Evolutionary conservation across 306 rosid genomes (phyloP), one percentile per base, ranked within the genome.

Genomic region (Malus asiatica): DNA sequence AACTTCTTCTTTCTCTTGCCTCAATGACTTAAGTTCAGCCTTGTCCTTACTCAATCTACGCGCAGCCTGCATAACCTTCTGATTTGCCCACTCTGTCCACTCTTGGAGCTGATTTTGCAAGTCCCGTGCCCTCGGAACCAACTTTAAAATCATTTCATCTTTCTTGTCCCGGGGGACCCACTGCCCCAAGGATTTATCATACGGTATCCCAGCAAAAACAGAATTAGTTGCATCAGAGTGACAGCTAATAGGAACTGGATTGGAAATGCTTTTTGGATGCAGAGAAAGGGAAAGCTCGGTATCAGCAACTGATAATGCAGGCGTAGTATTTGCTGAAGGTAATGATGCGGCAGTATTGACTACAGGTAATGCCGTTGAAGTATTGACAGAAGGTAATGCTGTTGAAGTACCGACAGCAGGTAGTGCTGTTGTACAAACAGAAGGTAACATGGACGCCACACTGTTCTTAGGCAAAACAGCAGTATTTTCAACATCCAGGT

Each of bases 31-130:
- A 11, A 92, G 96, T 76, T 92, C 96, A 40, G 86, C 90, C 81
- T 88, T 95, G 82, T 95, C 97, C 88, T 90, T 92, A 73, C 97
- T 75, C 81, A 95, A 85, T 78, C 96, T 84, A 76, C 92, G 87
- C 51, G 98, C 97, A 77, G 97, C 97, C 83, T 95, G 97, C 98
- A 92, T 90, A 68, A 95, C 93, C 87, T 92, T 95, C 81, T 92
- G 97, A 77, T 95, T 92, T 52, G 91, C 97, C 97, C 97, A 95
- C 75, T 95, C 93, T 57, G 90, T 92, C 98, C 98, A 95, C 85
- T 90, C 96, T 83, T 90, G 93, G 51, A 89, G 85, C 82, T 86
- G 97, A 82, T 80, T 88, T 87, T 90, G 90, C 69, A 95, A 85
- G 79, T 92, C 98, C 76, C 66, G 84, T 19, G 80, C 88, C 77